Evolutionary conservation across 2,329 filamentous ascomycete species (phyloP).

Genomic region (Cladophialophora yegresii): DNA sequence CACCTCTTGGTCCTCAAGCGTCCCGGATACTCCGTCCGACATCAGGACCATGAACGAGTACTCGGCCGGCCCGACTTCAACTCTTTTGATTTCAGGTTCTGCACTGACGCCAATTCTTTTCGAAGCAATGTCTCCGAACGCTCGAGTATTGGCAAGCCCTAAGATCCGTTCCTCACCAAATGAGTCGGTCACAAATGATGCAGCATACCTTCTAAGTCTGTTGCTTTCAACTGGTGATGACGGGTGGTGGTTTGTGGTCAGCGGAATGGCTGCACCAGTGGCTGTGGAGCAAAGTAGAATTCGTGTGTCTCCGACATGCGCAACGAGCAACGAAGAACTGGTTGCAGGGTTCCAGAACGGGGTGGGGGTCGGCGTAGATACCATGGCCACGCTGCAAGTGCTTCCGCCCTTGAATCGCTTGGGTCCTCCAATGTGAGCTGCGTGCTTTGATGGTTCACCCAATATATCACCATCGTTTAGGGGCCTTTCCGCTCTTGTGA

Average conservation of each 20-base stretch:
- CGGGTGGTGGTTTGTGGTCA: slow-evolving; percentile 92
- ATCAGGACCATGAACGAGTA: slow-evolving; percentile 88
- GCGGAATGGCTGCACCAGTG: slow-evolving; percentile 74
- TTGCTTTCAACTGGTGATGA: slow-evolving; percentile 80
- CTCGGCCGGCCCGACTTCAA: slow-evolving; percentile 79
- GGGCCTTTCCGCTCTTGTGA: slow-evolving; percentile 70
- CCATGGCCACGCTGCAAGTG: slow-evolving; percentile 83
- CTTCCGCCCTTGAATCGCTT: slow-evolving; percentile 86
- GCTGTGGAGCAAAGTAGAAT: slow-evolving; percentile 85
- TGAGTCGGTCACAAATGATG: slow-evolving; percentile 87
- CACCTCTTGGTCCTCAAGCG: slow-evolving; percentile 87
- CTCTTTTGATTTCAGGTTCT: slow-evolving; percentile 81
- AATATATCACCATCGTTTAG: slow-evolving; percentile 84
- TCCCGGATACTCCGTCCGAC: slow-evolving; percentile 84
- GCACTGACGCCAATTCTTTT: slow-evolving; percentile 94
- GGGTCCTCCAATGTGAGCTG: slow-evolving; percentile 64
- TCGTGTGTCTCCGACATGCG: slow-evolving; percentile 91
- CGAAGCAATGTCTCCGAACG: slow-evolving; percentile 88
- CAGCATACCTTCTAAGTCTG: slow-evolving; percentile 80
- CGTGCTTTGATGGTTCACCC: slow-evolving; percentile 59
- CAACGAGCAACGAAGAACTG: slow-evolving; percentile 78
- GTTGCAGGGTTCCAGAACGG: slow-evolving; percentile 95
- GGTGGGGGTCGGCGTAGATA: slow-evolving; percentile 85
- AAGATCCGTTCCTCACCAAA: slow-evolving; percentile 97
- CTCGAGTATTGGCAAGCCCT: slow-evolving; percentile 87